Conservation (phyloP, 345 rosid species). For the Euphorbia pulcherrima region DNA sequence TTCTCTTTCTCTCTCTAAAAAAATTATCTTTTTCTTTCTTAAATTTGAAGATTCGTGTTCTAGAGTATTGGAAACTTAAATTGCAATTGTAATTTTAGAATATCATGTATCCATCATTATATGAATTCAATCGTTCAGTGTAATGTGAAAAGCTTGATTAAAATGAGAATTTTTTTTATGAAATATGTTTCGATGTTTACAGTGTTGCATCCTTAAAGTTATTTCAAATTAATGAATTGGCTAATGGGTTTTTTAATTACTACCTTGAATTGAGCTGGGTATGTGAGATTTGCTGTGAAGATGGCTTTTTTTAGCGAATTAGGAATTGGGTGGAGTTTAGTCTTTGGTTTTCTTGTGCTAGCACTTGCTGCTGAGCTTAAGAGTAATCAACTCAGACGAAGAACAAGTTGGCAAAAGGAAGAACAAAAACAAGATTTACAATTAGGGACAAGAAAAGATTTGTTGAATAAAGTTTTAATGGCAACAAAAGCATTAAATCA, state of each 20-base stretch:
- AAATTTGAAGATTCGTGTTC: too few species aligned
- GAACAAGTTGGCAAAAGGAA: constrained; percentile 19
- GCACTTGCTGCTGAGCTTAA: constrained; percentile 68
- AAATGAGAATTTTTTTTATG: too few species aligned
- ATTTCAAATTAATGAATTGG: too few species aligned
- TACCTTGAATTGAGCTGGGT: constrained; percentile 22
- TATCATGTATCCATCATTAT: too few species aligned
- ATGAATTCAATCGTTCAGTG: too few species aligned
- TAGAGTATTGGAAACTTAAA: too few species aligned
- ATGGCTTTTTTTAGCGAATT: constrained; percentile 64
- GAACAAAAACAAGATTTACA: constrained; percentile 49
- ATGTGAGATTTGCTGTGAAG: constrained; percentile 43
- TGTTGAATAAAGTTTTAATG: constrained; percentile 44
- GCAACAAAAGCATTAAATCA: constrained; percentile 53
- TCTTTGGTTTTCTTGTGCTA: constrained; percentile 64
- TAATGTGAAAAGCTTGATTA: too few species aligned
- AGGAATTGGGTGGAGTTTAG: constrained; percentile 64
- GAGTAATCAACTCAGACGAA: constrained; percentile 28
- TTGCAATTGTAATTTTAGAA: too few species aligned
- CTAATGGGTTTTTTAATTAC: background rate
- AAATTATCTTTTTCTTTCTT: too few species aligned
- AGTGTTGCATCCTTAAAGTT: too few species aligned
- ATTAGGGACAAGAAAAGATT: constrained; percentile 54
- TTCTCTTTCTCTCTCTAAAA: too few species aligned
- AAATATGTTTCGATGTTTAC: too few species aligned